These are phyloP conservation scores for Sclerotinia minor DNA, from an alignment of 2,329 filamentous ascomycete species.

Conservation along the genomic window DNA sequence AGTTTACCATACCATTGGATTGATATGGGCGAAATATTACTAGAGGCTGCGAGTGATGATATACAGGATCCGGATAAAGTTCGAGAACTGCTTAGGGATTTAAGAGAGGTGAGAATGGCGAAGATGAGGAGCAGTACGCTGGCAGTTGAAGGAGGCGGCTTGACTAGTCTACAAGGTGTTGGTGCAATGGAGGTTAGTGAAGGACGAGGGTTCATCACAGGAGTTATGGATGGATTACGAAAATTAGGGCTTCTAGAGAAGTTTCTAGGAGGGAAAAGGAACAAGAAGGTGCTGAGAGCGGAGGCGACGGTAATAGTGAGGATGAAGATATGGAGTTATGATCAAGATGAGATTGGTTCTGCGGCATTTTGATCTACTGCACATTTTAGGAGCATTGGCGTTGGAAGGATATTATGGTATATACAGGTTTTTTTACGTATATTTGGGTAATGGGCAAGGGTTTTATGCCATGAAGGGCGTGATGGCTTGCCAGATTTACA, in stretches of 20 bases:
- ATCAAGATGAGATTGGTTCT: constrained; percentile 19
- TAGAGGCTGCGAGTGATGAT: constrained; percentile 84
- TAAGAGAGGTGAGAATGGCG: constrained; percentile 84
- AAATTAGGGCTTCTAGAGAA: constrained; percentile 83
- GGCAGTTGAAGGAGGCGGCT: constrained; percentile 73
- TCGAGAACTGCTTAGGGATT: constrained; percentile 71
- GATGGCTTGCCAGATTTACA: background rate
- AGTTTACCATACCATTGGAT: constrained; percentile 94
- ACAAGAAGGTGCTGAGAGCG: constrained; percentile 59
- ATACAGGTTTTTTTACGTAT: constrained; percentile 12
- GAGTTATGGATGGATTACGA: constrained; percentile 84
- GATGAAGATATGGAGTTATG: constrained; percentile 50
- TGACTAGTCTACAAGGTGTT: constrained; percentile 69
- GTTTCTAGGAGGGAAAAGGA: constrained; percentile 74
- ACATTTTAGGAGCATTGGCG: constrained; percentile 9
- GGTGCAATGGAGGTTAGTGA: constrained; percentile 93
- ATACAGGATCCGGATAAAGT: constrained; percentile 73
- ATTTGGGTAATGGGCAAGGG: background rate
- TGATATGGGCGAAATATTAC: constrained; percentile 82
- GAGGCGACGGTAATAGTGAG: constrained; percentile 58
- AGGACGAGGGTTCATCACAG: constrained; percentile 77
- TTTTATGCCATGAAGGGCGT: background rate
- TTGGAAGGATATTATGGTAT: constrained; percentile 9
- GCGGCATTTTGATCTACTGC: background rate
- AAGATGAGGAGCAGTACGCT: constrained; percentile 79